Percentiles rank a stretch among this genome's conserved stretches.
Evolutionary conservation across 2,329 filamentous ascomycete genomes (phyloP).

Genomic region (Penicillium oxalicum): DNA sequence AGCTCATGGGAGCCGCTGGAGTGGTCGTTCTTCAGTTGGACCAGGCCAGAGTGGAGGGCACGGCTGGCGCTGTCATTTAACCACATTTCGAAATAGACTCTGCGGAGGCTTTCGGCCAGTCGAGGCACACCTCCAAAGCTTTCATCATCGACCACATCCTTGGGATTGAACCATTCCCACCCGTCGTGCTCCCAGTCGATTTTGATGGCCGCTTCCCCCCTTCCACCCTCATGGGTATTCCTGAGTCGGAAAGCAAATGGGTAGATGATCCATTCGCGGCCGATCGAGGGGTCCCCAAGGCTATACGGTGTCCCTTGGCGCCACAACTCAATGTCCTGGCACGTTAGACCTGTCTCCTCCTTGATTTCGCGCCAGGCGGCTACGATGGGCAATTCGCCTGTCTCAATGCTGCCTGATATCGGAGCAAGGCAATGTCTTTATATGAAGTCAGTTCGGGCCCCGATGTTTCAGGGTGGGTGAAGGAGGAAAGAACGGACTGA

Average conservation of each 20-base stretch:
- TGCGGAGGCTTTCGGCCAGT: constrained; percentile 51
- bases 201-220: constrained; percentile 44
- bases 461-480: neutral
- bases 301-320: constrained; percentile 55
- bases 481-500: constrained; percentile 35
- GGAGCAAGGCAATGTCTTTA: constrained; percentile 53
- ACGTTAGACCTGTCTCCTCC: constrained; percentile 56
- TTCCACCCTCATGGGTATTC: constrained; percentile 22
- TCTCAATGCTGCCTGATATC: constrained; percentile 57
- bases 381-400: constrained; percentile 48
- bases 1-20: constrained; percentile 56
- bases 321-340: constrained; percentile 45
- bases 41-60: constrained; percentile 45
- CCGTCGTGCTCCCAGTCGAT: constrained; percentile 59
- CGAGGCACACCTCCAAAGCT: constrained; percentile 51
- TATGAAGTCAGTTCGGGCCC: neutral
- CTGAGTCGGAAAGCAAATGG: constrained; percentile 54
- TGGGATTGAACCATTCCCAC: constrained; percentile 54
- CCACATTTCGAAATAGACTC: constrained; percentile 55
- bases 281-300: constrained; percentile 49
- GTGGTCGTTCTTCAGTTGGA: constrained; percentile 50
- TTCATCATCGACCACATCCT: constrained; percentile 43
- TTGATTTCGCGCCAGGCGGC: constrained; percentile 58
- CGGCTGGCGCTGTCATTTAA: constrained; percentile 43
- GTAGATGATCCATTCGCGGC: constrained; percentile 57